Conservation (phyloP, 2,329 filamentous ascomycete genomes). For the Aspergillus pseudonomiae region DNA sequence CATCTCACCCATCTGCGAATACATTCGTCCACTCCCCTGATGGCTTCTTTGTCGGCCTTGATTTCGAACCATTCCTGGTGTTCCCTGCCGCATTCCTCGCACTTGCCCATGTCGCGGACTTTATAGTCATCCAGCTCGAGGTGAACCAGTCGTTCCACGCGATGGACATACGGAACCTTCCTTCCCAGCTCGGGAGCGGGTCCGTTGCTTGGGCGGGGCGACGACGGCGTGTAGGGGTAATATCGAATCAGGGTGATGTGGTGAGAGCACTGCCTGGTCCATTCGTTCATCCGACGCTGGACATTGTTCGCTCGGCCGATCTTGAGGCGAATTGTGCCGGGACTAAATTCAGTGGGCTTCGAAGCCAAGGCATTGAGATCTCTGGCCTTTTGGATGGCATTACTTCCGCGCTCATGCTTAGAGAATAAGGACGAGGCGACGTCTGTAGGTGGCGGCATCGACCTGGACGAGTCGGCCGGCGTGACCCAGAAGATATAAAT, state of each 20-base stretch:
- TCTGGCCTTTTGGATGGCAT: slow-evolving; percentile 42
- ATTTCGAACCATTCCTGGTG: slow-evolving; percentile 97
- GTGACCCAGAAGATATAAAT: slow-evolving; percentile 99
- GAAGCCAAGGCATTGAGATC: slow-evolving; percentile 36
- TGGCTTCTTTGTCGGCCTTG: slow-evolving; percentile 69
- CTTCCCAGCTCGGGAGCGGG: slow-evolving; percentile 42
- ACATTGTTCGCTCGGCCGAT: slow-evolving; percentile 77
- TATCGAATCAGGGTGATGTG: slow-evolving; percentile 84
- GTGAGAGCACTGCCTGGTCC: slow-evolving; percentile 90
- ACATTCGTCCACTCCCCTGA: slow-evolving; percentile 71
- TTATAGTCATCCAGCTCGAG: slow-evolving; percentile 71
- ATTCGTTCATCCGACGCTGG: slow-evolving; percentile 86
- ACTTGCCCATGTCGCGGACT: slow-evolving; percentile 64
- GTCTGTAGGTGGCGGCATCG: slow-evolving; percentile 58
- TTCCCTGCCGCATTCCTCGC: slow-evolving; percentile 76
- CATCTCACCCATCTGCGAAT: slow-evolving; percentile 85
- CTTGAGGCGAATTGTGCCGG: slow-evolving; percentile 67
- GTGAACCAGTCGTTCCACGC: slow-evolving; percentile 88
- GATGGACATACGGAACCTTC: slow-evolving; percentile 82
- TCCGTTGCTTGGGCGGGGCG: slow-evolving; percentile 14
- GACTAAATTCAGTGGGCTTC: slow-evolving; percentile 33
- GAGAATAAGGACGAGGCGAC: slow-evolving; percentile 64
- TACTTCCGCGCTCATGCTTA: slow-evolving; percentile 39
- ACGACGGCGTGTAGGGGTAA: slow-evolving; percentile 71
- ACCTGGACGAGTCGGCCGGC: slow-evolving; percentile 57